Conservation (phyloP, 495 filamentous ascomycete genomes). For the Xanthoparmelia taractica region DNA sequence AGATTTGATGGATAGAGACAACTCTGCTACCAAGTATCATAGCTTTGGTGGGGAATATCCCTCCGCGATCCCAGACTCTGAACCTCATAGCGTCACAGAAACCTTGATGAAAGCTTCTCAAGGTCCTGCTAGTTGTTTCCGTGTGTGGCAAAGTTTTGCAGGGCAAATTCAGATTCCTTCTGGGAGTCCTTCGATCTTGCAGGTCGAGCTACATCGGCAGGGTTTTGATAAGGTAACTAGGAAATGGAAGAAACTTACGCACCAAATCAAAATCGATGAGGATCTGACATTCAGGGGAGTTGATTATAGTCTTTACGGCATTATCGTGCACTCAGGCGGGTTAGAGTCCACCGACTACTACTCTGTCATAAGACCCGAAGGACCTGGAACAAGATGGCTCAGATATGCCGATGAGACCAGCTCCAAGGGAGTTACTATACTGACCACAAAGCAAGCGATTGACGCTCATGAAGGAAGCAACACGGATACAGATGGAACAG, state of each 20-base stretch:
- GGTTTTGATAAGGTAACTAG: constrained; percentile 43
- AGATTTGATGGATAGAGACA: constrained; percentile 20
- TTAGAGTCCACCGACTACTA: constrained; percentile 56
- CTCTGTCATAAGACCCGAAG: constrained; percentile 52
- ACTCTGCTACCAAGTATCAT: constrained; percentile 7
- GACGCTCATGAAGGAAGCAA: constrained; percentile 47
- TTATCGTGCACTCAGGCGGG: constrained; percentile 54
- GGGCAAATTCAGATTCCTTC: constrained; percentile 5
- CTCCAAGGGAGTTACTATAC: constrained; percentile 45
- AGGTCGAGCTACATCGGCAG: constrained; percentile 54
- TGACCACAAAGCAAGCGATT: constrained; percentile 52
- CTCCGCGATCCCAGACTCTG: constrained; percentile 1
- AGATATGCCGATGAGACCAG: constrained; percentile 50
- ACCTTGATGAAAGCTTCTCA: constrained; percentile 28
- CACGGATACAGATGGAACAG: constrained; percentile 27
- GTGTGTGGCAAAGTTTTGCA: constrained; percentile 21
- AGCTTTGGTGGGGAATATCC: background rate
- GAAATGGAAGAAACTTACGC: constrained; percentile 52
- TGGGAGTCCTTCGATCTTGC: constrained; percentile 39
- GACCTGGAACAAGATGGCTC: constrained; percentile 51
- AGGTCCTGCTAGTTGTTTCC: constrained; percentile 11
- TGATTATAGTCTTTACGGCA: constrained; percentile 53
- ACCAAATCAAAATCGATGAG: constrained; percentile 50
- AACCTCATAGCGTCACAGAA: constrained; percentile 25
- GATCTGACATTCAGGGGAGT: constrained; percentile 39